phyloP scores from a whole-genome alignment of 2,329 filamentous ascomycete species.

The Pseudogymnoascus pannorum region DNA sequence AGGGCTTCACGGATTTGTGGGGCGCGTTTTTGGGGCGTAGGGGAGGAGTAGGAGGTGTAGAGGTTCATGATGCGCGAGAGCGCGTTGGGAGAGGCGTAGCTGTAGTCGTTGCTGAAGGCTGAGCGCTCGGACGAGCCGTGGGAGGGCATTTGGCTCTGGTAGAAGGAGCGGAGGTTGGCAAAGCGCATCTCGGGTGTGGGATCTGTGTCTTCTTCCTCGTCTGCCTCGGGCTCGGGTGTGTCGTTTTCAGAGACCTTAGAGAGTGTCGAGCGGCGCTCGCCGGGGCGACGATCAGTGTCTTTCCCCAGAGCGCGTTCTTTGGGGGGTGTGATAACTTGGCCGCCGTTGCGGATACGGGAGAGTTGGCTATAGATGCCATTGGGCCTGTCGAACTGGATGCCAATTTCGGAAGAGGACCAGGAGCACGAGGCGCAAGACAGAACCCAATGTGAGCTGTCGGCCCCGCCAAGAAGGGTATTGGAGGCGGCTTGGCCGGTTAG shows the following conservation, averaged over 20 bases:
- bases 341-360: conserved; percentile 59
- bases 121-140: conserved; percentile 44
- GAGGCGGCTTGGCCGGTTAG: conserved; percentile 57
- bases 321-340: conserved; percentile 41
- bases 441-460: conserved; percentile 55
- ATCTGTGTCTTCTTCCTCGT: conserved; percentile 33
- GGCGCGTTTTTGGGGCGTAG: conserved; percentile 53
- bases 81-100: conserved; percentile 68
- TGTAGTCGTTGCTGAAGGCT: conserved; percentile 48
- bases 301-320: conserved; percentile 29
- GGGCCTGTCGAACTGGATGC: conserved; percentile 81
- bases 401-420: conserved; percentile 86
- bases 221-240: conserved; percentile 22
- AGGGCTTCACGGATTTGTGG: conserved; percentile 68
- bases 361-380: conserved; percentile 81
- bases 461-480: background rate
- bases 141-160: conserved; percentile 68
- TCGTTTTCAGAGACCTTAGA: background rate
- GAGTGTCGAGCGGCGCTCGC: background rate
- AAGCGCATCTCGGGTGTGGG: conserved; percentile 58
- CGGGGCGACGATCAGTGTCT: background rate
- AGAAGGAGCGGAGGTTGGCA: conserved; percentile 68
- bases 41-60: conserved; percentile 48
- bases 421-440: conserved; percentile 85
- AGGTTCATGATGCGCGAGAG: conserved; percentile 86